Evolutionary conservation across 306 rosid genomes (phyloP).

Genomic region (Arachis hypogaea): DNA sequence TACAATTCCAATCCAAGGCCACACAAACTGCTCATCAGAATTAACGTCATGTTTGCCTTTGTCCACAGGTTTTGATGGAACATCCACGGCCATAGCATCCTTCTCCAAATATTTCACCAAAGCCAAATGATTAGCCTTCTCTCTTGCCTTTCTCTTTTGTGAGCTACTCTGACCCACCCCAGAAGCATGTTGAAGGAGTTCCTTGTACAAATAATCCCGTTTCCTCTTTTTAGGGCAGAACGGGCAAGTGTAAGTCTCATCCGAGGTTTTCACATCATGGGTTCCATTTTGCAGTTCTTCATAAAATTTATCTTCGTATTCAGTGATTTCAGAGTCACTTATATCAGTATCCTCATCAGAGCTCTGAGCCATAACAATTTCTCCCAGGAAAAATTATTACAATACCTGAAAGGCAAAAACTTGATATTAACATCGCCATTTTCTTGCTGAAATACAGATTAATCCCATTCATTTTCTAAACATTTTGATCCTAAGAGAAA

Average conservation of each 20-base stretch:
- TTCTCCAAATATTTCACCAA: conserved; percentile 73
- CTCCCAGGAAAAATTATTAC: conserved; percentile 38
- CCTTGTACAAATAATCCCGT: conserved; percentile 64
- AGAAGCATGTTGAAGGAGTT: conserved; percentile 91
- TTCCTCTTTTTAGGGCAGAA: conserved; percentile 80
- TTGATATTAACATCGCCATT: neutral
- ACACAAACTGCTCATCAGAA: conserved; percentile 77
- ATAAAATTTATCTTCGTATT: conserved; percentile 61
- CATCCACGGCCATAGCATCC: conserved; percentile 53
- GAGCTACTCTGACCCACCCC: conserved; percentile 94
- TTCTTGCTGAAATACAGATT: neutral
- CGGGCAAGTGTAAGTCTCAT: conserved; percentile 79
- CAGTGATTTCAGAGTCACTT: conserved; percentile 75
- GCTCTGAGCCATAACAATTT: conserved; percentile 49
- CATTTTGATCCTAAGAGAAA: conserved; percentile 11
- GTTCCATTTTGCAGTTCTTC: conserved; percentile 76
- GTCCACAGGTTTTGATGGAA: conserved; percentile 47
- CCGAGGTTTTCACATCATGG: conserved; percentile 58
- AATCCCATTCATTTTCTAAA: neutral
- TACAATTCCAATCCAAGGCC: conserved; percentile 95
- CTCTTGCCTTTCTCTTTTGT: conserved; percentile 70
- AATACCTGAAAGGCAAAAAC: conserved; percentile 43
- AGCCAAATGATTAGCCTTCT: conserved; percentile 89
- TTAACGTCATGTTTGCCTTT: conserved; percentile 48
- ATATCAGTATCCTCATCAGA: conserved; percentile 75